phyloP scores from a whole-genome alignment of 2,329 filamentous ascomycete species.

The Pseudocercospora vitis region DNA sequence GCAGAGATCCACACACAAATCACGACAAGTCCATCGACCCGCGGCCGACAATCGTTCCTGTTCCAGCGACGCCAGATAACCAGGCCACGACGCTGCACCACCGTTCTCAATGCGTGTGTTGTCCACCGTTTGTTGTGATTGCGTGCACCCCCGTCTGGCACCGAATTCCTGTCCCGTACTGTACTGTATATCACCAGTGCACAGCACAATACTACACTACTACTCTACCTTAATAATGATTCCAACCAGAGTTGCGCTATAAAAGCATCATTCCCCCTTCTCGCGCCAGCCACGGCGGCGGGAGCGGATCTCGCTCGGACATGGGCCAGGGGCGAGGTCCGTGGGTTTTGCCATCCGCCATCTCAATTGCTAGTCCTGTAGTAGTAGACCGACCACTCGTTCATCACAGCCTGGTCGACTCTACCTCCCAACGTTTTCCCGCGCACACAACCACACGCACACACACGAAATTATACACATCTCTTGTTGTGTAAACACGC shows the following conservation, averaged over 20 bases:
- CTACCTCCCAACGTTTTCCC: constrained; percentile 1
- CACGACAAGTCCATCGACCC: background rate
- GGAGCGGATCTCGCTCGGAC: background rate
- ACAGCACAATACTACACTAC: background rate
- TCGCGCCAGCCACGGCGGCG: background rate
- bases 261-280: background rate
- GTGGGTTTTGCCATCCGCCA: background rate
- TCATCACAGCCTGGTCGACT: background rate
- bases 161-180: no score
- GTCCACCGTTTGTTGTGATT: background rate
- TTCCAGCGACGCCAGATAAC: background rate
- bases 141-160: background rate
- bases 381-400: background rate
- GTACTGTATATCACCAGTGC: background rate
- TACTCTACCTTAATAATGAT: no score
- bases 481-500: background rate
- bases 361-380: background rate
- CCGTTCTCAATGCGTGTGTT: background rate
- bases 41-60: background rate
- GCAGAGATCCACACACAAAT: background rate
- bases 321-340: background rate
- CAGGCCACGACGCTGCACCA: background rate
- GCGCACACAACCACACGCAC: no score
- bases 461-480: no score
- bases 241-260: background rate